Evolutionary conservation across 352 stramenopile species (phyloP).

Genomic region (Phytophthora colocasiae): DNA sequence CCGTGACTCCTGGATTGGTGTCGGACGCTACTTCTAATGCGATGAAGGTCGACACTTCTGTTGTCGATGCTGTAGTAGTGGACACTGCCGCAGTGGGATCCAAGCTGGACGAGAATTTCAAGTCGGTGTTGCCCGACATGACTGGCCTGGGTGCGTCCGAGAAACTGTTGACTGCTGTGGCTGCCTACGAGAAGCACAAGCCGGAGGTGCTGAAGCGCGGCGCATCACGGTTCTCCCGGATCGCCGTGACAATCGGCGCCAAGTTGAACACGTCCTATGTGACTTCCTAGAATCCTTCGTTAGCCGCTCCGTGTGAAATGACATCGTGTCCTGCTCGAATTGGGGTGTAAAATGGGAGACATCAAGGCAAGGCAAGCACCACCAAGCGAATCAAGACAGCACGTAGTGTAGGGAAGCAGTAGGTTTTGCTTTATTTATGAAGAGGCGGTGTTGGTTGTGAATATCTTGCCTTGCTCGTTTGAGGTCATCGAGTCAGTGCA

Average conservation of each 20-base stretch:
- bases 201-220: conserved; percentile 77
- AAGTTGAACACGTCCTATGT: conserved; percentile 83
- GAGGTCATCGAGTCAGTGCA: conserved; percentile 19
- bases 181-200: conserved; percentile 87
- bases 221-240: conserved; percentile 66
- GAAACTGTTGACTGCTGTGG: conserved; percentile 80
- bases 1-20: conserved; percentile 17
- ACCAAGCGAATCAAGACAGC: conserved; percentile 23
- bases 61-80: background rate
- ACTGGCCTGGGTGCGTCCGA: conserved; percentile 77
- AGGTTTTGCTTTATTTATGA: conserved; percentile 47
- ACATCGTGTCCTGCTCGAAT: conserved; percentile 1
- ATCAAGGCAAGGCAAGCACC: conserved; percentile 5
- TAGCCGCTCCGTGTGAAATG: background rate
- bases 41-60: conserved; percentile 24
- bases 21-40: conserved; percentile 14
- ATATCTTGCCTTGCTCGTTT: background rate
- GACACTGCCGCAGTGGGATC: conserved; percentile 1
- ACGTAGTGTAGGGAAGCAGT: conserved; percentile 26
- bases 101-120: conserved; percentile 59
- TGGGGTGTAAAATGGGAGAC: conserved; percentile 15
- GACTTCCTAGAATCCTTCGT: conserved; percentile 39
- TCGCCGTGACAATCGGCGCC: conserved; percentile 76
- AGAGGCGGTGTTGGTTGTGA: conserved; percentile 21
- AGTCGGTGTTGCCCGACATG: conserved; percentile 79